Conservation (phyloP, 192 early-diverging fungal species). For the Glomus cerebriforme region DNA sequence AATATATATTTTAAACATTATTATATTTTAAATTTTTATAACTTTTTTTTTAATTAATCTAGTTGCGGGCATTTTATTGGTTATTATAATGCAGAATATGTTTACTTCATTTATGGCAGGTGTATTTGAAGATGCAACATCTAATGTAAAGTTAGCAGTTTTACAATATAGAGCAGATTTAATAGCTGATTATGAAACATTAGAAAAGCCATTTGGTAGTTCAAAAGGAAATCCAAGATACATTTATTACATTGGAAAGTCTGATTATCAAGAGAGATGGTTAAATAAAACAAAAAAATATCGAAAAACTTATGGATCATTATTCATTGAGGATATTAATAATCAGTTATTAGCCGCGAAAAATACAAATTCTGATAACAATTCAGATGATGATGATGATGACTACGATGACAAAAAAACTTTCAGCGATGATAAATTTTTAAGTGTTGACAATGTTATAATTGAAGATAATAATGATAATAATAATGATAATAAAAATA, state of each 20-base stretch:
- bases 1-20: background rate
- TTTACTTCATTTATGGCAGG: constrained; percentile 12
- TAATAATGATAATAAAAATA: too few relatives aligned
- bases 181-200: background rate
- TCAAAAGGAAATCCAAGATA: background rate
- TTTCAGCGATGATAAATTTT: too few relatives aligned
- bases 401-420: too few relatives aligned
- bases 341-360: too few relatives aligned
- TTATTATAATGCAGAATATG: constrained; percentile 10
- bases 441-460: too few relatives aligned
- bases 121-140: background rate
- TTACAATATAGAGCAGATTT: background rate
- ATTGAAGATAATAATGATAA: too few relatives aligned
- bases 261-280: background rate
- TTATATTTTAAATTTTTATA: background rate
- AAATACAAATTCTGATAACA: too few relatives aligned
- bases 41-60: background rate
- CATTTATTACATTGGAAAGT: background rate
- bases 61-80: constrained; percentile 10
- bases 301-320: background rate
- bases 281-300: background rate
- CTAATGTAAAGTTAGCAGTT: background rate
- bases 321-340: background rate
- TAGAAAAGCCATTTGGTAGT: constrained; percentile 3
- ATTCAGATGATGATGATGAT: too few relatives aligned